phyloP scores from a whole-genome alignment of 1,284 basidiomycete species.

The Ganoderma lucidum region DNA sequence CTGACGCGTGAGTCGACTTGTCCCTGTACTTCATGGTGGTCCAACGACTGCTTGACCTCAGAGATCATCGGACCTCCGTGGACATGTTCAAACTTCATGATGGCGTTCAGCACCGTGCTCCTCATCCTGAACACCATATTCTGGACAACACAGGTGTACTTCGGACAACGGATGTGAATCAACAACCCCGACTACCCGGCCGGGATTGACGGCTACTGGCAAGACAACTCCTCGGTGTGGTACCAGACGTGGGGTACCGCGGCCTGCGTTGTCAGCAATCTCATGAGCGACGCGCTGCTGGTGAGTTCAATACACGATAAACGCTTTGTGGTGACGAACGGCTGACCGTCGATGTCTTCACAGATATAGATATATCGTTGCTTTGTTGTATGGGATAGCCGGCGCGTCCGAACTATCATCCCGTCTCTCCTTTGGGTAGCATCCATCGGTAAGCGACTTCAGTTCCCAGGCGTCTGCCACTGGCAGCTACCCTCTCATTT shows the following conservation, averaged over 20 bases:
- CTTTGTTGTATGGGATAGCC: constrained; percentile 32
- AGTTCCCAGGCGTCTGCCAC: too few relatives aligned
- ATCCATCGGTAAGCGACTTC: constrained; percentile 21
- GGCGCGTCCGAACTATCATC: constrained; percentile 20
- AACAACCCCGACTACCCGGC: constrained; percentile 29
- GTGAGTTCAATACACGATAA: constrained; percentile 16
- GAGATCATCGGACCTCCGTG: constrained; percentile 3
- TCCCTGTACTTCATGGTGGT: constrained; percentile 26
- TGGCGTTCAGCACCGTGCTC: constrained; percentile 27
- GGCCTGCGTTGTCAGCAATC: constrained; percentile 28
- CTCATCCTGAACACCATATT: constrained; percentile 29
- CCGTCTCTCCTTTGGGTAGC: constrained; percentile 29
- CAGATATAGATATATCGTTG: constrained; percentile 31
- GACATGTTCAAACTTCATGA: constrained; percentile 29
- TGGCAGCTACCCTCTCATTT: neutral
- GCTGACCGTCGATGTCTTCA: too few relatives aligned
- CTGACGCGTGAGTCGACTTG: constrained; percentile 18
- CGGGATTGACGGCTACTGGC: constrained; percentile 25
- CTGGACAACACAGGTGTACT: constrained; percentile 28
- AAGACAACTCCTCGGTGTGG: constrained; percentile 27
- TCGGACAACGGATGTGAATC: constrained; percentile 35
- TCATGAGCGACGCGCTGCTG: constrained; percentile 34
- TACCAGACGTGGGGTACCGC: constrained; percentile 32
- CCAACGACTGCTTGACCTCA: constrained; percentile 13
- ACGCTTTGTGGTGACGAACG: too few relatives aligned